These are phyloP conservation scores for Cladophialophora psammophila DNA, from an alignment of 2,329 filamentous ascomycete genomes.

Conservation along the genomic window DNA sequence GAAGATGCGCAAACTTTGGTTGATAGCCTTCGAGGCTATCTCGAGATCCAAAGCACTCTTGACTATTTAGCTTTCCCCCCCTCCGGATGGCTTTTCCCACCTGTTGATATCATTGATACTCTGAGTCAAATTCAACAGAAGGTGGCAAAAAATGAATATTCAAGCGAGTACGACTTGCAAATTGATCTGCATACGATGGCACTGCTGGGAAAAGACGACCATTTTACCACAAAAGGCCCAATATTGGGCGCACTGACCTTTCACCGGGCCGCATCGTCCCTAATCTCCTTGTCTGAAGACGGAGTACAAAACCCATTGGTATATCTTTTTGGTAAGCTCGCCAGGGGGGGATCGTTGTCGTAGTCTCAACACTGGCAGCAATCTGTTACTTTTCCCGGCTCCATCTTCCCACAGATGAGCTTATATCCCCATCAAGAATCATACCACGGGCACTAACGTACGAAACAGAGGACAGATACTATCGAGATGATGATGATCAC, in stretches of 20 bases:
- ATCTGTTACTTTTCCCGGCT: not conserved
- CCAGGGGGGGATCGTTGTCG: not conserved
- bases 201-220: conserved; percentile 67
- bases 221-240: conserved; percentile 49
- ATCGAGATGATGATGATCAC: not conserved
- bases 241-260: conserved; percentile 56
- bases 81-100: conserved; percentile 56
- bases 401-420: too few species aligned
- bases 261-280: conserved; percentile 46
- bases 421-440: too few species aligned
- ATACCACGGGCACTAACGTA: not conserved
- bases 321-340: not conserved
- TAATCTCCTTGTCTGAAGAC: conserved; percentile 11
- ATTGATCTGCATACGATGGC: conserved; percentile 61
- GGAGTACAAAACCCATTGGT: conserved; percentile 1
- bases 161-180: conserved; percentile 63
- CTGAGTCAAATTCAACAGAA: conserved; percentile 56
- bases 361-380: not conserved
- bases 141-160: conserved; percentile 51
- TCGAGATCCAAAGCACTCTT: conserved; percentile 58
- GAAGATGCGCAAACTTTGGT: conserved; percentile 9
- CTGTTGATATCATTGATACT: conserved; percentile 56
- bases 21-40: conserved; percentile 44
- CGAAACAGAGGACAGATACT: not conserved
- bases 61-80: conserved; percentile 61